Evolutionary conservation across 208 protist species (phyloP).

Genomic region (Leishmania amazonensis): DNA sequence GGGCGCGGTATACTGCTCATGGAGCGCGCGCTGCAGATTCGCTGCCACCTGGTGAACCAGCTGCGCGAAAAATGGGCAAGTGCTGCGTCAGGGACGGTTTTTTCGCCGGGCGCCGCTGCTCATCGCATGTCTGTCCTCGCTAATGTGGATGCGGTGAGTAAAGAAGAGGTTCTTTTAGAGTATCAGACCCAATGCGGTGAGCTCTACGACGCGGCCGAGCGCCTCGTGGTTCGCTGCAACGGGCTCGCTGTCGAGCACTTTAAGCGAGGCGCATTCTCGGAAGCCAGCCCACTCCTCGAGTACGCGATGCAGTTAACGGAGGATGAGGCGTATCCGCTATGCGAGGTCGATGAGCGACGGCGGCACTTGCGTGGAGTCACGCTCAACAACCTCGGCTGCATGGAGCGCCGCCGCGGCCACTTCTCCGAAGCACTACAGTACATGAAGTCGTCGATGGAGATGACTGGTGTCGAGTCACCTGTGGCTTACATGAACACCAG

Average conservation of each 20-base stretch:
- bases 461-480: conserved; percentile 74
- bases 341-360: conserved; percentile 59
- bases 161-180: conserved; percentile 21
- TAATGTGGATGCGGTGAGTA: conserved; percentile 7
- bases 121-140: conserved; percentile 21
- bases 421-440: conserved; percentile 72
- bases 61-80: conserved; percentile 30
- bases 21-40: conserved; percentile 83
- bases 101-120: neutral
- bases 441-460: conserved; percentile 79
- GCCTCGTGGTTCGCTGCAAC: conserved; percentile 81
- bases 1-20: conserved; percentile 68
- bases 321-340: conserved; percentile 63
- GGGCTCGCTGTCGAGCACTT: conserved; percentile 67
- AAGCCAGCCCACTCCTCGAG: conserved; percentile 53
- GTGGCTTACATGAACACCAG: conserved; percentile 91
- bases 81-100: neutral
- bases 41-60: conserved; percentile 37
- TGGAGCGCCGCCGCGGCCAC: conserved; percentile 86
- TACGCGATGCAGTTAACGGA: conserved; percentile 77
- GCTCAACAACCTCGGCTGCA: conserved; percentile 91
- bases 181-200: conserved; percentile 35
- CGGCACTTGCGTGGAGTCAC: conserved; percentile 81
- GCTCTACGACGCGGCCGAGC: conserved; percentile 72
- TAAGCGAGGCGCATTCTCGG: conserved; percentile 76